Evolutionary conservation across 2,329 filamentous ascomycete genomes (phyloP).

Genomic region (Xylariaceae sp.): DNA sequence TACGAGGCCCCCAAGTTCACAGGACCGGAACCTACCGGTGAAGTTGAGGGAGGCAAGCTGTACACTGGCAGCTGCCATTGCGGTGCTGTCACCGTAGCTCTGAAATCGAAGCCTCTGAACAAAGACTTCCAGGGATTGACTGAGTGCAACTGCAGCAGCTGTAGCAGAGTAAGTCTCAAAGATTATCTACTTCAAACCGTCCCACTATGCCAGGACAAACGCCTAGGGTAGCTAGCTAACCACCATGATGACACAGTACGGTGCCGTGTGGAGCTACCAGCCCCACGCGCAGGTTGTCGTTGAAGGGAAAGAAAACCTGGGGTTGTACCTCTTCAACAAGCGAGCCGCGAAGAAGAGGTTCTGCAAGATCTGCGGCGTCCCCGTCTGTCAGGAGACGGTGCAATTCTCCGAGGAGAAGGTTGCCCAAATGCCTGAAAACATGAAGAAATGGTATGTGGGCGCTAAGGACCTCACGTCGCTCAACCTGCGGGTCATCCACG

Average conservation of each 20-base stretch:
- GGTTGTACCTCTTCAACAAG: constrained; percentile 46
- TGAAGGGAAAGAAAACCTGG: constrained; percentile 49
- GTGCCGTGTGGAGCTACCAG: constrained; percentile 54
- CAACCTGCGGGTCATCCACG: constrained; percentile 37
- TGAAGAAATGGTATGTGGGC: constrained; percentile 26
- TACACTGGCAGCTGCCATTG: constrained; percentile 63
- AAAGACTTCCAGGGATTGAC: constrained; percentile 40
- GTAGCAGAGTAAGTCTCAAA: constrained; percentile 33
- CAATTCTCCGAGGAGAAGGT: constrained; percentile 46
- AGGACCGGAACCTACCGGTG: constrained; percentile 49
- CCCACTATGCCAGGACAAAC: neutral
- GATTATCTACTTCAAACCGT: neutral
- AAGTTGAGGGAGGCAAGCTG: constrained; percentile 47
- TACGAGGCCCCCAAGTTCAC: constrained; percentile 48
- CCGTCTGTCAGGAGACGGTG: constrained; percentile 45
- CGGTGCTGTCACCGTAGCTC: constrained; percentile 53
- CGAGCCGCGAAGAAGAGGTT: constrained; percentile 50
- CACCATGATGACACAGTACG: constrained; percentile 44
- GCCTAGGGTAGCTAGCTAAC: neutral
- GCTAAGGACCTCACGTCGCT: constrained; percentile 35
- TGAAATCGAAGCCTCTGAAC: constrained; percentile 52
- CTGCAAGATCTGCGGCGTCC: constrained; percentile 56
- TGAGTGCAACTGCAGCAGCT: constrained; percentile 61
- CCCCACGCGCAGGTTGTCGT: constrained; percentile 48
- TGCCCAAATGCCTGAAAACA: constrained; percentile 41